These are phyloP conservation scores for Thielaviopsis ethacetica DNA, from an alignment of 2,329 filamentous ascomycete species.

Conservation along the genomic window DNA sequence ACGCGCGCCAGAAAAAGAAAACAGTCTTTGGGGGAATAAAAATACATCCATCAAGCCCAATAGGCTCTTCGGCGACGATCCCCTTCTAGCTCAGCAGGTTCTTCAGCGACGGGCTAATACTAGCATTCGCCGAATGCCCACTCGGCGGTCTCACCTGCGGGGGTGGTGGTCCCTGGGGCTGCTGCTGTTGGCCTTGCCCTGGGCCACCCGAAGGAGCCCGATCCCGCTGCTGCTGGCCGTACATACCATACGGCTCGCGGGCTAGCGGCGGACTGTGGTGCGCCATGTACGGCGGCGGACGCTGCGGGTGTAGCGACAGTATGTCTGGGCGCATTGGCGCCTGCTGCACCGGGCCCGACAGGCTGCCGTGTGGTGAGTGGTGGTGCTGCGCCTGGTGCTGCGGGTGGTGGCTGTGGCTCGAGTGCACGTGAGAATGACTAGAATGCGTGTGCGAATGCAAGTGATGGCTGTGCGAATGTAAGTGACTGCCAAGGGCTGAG, in stretches of 20 bases:
- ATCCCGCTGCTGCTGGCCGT: neutral
- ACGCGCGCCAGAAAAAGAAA: no score
- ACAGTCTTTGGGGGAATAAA: neutral
- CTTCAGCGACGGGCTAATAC: slow-evolving; percentile 58
- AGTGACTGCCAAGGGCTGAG: neutral
- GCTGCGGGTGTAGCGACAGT: slow-evolving; percentile 3
- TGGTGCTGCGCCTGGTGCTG: slow-evolving; percentile 2
- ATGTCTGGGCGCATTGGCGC: slow-evolving; percentile 4
- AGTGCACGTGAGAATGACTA: neutral
- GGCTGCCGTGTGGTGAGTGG: slow-evolving; percentile 3
- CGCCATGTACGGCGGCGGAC: neutral
- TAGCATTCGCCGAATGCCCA: slow-evolving; percentile 35
- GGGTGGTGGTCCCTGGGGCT: slow-evolving; percentile 8
- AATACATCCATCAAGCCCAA: slow-evolving; percentile 33
- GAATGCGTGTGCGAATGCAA: neutral
- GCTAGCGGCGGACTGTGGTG: slow-evolving; percentile 6
- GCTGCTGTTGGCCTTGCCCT: neutral
- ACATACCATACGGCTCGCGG: slow-evolving; percentile 17
- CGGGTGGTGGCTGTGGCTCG: neutral
- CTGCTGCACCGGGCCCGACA: neutral
- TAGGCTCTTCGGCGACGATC: slow-evolving; percentile 58
- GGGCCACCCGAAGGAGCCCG: neutral
- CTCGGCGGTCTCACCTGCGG: slow-evolving; percentile 31
- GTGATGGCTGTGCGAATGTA: neutral
- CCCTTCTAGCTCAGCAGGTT: slow-evolving; percentile 49